Base-by-base conservation (phyloP, 208 protist species). In the Crithidia fasciculata region DNA sequence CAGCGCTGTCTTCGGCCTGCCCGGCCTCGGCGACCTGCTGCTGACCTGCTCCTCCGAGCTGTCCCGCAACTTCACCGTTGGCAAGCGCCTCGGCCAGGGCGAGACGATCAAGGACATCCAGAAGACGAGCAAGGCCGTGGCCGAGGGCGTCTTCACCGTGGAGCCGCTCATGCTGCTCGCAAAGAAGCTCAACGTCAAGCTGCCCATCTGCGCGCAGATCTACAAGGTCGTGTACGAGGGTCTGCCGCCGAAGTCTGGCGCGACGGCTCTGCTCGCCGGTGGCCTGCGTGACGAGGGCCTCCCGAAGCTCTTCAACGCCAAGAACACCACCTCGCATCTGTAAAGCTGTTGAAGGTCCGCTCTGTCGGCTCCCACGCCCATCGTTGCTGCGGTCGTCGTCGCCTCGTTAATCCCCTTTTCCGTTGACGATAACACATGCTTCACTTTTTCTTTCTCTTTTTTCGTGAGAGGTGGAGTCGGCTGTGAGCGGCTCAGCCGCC, bases 41-140 rank as follows among this genome's bases (percentile, higher is more conserved):
- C 91, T 97, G 44, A 97, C 93, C 16, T 96, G 90, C 85, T 95
- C 87, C 47, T 93, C 87, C 2, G 90, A 95, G 80, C 67, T 97
- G 54, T 95, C 90, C 12, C 85, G 93, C 50, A 97, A 97, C 87
- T 96, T 94, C 78, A 88, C 90, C 13, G 88, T 95, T 2, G 93
- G 93, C 52, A 67, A 93, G 73, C 84, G 87, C 56, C 78, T 97
- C 7, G 91, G 90, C 45, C 13, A 89, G 45, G 93, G 93, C 36
- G 83, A 87, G 64, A 74, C 72, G n/a, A 69, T 95, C 12, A 84
- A 91, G 45, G 77, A 89, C 62, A 93, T 95, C 53, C 59, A 84
- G 76, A 60, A 78, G 43, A 86, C 67, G 28, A 79, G 83, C 57
- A 90, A 89, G 74, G 87, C 89, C 13, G 89, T 96, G 40, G 87